Evolutionary conservation across 2,329 filamentous ascomycete genomes (phyloP).

Genomic region (Ceratocystis variospora): DNA sequence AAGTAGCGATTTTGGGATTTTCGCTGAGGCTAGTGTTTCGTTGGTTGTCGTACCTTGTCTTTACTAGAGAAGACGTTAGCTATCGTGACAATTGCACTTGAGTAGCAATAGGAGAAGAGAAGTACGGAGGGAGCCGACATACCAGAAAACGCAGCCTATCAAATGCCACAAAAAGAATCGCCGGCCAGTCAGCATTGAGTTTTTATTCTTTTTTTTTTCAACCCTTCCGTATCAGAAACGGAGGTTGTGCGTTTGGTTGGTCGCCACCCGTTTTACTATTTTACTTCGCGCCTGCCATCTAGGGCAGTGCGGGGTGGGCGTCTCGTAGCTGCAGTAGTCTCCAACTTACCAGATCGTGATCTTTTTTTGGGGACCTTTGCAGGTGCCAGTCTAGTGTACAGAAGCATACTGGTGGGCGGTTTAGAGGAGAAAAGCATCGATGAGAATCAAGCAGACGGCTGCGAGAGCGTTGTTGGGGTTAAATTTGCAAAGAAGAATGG

Average conservation of each 20-base stretch:
- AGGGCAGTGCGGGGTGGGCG: background rate
- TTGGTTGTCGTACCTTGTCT: constrained; percentile 16
- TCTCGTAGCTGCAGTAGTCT: background rate
- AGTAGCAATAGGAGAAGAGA: background rate
- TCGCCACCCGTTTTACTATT: background rate
- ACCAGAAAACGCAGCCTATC: constrained; percentile 16
- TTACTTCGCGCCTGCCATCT: background rate
- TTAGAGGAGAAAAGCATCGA: background rate
- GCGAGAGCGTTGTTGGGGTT: background rate
- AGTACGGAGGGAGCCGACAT: constrained; percentile 4
- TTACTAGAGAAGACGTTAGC: constrained; percentile 11
- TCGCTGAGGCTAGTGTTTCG: background rate
- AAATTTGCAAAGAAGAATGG: background rate
- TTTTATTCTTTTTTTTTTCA: background rate
- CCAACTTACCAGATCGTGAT: constrained; percentile 42
- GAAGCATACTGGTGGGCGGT: constrained; percentile 33
- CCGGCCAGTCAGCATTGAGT: background rate
- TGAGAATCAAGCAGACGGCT: background rate
- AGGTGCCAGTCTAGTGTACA: constrained; percentile 43
- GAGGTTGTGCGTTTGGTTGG: background rate
- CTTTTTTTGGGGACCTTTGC: constrained; percentile 47
- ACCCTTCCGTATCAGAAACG: background rate
- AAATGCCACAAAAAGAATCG: background rate
- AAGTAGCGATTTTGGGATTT: background rate
- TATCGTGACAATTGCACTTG: background rate